phyloP scores from a whole-genome alignment of 2,329 filamentous ascomycete species.

The Xylogone sp. region DNA sequence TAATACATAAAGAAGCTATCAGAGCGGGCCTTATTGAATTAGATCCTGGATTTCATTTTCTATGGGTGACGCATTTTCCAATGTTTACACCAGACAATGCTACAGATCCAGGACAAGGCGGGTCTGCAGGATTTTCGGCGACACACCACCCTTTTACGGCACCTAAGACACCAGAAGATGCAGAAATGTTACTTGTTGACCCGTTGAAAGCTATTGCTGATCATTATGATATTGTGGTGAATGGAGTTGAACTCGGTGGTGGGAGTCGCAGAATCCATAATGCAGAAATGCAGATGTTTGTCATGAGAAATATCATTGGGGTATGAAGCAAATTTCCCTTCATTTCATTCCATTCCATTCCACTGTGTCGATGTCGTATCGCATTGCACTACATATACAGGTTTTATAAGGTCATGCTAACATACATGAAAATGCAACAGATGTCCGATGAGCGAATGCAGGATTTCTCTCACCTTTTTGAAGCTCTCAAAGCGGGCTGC shows the following conservation, averaged over 20 bases:
- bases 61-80: conserved; percentile 88
- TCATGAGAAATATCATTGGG: conserved; percentile 79
- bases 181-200: conserved; percentile 68
- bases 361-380: too few species aligned
- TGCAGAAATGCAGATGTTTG: conserved; percentile 74
- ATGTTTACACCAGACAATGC: conserved; percentile 75
- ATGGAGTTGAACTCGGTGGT: conserved; percentile 90
- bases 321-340: conserved; percentile 14
- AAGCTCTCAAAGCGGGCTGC: conserved; percentile 79
- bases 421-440: conserved; percentile 4
- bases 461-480: conserved; percentile 81
- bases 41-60: conserved; percentile 54
- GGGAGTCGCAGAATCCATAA: conserved; percentile 91
- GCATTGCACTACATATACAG: too few species aligned
- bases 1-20: conserved; percentile 24
- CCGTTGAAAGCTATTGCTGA: conserved; percentile 74
- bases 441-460: conserved; percentile 56
- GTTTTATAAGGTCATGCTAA: background rate
- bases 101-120: conserved; percentile 63
- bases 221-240: conserved; percentile 94
- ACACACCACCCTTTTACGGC: conserved; percentile 97
- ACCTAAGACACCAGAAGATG: conserved; percentile 66
- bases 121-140: conserved; percentile 72
- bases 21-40: conserved; percentile 17
- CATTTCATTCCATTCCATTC: too few species aligned